phyloP scores from a whole-genome alignment of 345 rosid species.

The Gynandropsis gynandra region DNA sequence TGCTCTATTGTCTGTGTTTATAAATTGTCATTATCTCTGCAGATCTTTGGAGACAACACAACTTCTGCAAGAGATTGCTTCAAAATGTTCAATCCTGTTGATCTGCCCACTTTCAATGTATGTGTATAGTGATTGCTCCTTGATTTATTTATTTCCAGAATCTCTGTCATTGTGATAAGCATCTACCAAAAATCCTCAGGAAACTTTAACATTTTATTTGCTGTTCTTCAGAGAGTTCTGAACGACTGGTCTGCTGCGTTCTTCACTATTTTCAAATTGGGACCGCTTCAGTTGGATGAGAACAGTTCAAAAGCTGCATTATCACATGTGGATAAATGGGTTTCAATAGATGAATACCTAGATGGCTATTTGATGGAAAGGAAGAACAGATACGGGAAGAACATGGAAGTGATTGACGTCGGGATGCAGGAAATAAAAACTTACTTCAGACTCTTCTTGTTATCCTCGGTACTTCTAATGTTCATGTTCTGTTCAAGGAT shows the following conservation, averaged over 20 bases:
- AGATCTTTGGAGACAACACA: conserved; percentile 75
- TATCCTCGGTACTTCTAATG: conserved; percentile 71
- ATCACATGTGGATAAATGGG: conserved; percentile 44
- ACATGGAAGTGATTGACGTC: conserved; percentile 76
- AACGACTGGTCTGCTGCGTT: conserved; percentile 86
- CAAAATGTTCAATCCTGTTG: conserved; percentile 90
- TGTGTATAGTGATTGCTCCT: conserved; percentile 1
- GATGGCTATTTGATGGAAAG: conserved; percentile 87
- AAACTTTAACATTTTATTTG: conserved; percentile 4
- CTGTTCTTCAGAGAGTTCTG: conserved; percentile 64
- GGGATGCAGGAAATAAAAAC: conserved; percentile 98
- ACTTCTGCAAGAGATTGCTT: conserved; percentile 79
- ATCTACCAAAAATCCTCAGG: neutral
- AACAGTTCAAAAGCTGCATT: conserved; percentile 31
- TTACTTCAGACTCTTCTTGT: conserved; percentile 87
- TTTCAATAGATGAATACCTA: conserved; percentile 85
- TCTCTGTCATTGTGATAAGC: neutral
- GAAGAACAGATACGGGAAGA: conserved; percentile 73
- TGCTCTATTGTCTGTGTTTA: conserved; percentile 1
- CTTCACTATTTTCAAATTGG: conserved; percentile 61
- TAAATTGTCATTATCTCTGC: conserved; percentile 21
- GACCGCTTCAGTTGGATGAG: conserved; percentile 37
- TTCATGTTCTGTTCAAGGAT: conserved; percentile 96
- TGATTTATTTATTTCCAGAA: neutral
- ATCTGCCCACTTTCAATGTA: conserved; percentile 73